phyloP scores from a whole-genome alignment of 371 early-diverging fungal genomes.

The Circinella umbellata region DNA sequence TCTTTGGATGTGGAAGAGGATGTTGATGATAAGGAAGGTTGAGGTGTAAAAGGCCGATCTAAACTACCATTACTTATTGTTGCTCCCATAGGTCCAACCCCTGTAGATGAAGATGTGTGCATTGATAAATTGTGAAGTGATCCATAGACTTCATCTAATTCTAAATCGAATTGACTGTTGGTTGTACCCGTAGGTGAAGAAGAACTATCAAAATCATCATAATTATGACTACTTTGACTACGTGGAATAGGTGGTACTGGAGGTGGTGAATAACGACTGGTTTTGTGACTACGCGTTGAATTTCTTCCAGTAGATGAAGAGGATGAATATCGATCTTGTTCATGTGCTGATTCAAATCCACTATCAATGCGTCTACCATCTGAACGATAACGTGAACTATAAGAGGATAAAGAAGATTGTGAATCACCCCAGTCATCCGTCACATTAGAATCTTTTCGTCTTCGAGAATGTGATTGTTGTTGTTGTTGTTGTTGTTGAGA shows the following conservation, averaged over 20 bases:
- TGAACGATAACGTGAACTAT: conserved; percentile 23
- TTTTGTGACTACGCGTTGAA: conserved; percentile 21
- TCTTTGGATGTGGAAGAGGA: conserved; percentile 22
- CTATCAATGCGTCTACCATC: conserved; percentile 47
- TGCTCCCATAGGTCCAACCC: too few relatives aligned
- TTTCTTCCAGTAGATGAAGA: conserved; percentile 27
- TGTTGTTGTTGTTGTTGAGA: too few relatives aligned
- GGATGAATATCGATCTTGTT: conserved; percentile 43
- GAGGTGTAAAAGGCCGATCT: conserved; percentile 21
- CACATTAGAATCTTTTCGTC: conserved; percentile 31
- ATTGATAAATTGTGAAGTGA: conserved; percentile 26
- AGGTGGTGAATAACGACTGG: conserved; percentile 31
- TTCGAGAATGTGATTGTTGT: conserved; percentile 15
- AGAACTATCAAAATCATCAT: conserved; percentile 17
- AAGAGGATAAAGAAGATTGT: conserved; percentile 29
- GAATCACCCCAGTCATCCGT: conserved; percentile 38
- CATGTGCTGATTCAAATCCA: conserved; percentile 46
- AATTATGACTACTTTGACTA: conserved; percentile 1
- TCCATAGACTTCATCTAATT: conserved; percentile 42
- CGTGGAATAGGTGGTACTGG: conserved; percentile 43
- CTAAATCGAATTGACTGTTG: conserved; percentile 35
- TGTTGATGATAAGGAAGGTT: conserved; percentile 16
- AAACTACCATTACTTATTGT: neutral
- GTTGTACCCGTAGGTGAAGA: conserved; percentile 5
- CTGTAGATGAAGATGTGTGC: neutral